Evolutionary conservation across 2,329 filamentous ascomycete genomes (phyloP).

Genomic region (Fusarium luffae): DNA sequence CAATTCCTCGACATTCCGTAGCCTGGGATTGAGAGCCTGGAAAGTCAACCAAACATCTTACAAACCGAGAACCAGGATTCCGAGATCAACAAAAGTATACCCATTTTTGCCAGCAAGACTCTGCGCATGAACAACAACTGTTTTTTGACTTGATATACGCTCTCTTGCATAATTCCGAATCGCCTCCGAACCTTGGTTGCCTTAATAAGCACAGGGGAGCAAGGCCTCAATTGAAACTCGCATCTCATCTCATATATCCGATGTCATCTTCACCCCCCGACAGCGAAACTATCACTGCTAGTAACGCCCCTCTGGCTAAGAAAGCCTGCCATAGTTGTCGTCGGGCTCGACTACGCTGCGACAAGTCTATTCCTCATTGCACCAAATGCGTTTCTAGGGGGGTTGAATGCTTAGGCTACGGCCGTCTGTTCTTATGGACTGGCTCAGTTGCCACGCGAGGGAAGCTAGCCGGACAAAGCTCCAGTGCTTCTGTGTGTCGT

Average conservation of each 20-base stretch:
- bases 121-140: slow-evolving; percentile 4
- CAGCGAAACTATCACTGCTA: slow-evolving; percentile 27
- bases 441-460: slow-evolving; percentile 57
- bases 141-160: not conserved
- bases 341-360: slow-evolving; percentile 62
- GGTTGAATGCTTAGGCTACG: slow-evolving; percentile 64
- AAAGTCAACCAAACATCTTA: slow-evolving; percentile 39
- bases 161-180: not conserved
- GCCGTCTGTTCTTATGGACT: slow-evolving; percentile 64
- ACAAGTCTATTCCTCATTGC: slow-evolving; percentile 61
- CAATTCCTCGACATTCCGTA: slow-evolving; percentile 23
- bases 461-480: slow-evolving; percentile 54
- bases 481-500: slow-evolving; percentile 43
- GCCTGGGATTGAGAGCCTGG: not conserved
- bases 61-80: slow-evolving; percentile 33
- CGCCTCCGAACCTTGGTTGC: slow-evolving; percentile 4
- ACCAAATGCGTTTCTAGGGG: slow-evolving; percentile 61
- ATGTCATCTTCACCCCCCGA: slow-evolving; percentile 36
- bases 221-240: slow-evolving; percentile 7
- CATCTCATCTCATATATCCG: slow-evolving; percentile 21
- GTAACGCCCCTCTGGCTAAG: slow-evolving; percentile 27
- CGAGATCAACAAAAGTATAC: slow-evolving; percentile 27
- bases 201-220: slow-evolving; percentile 33
- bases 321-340: slow-evolving; percentile 64
- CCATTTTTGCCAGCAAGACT: slow-evolving; percentile 6